These are phyloP conservation scores for Phytophthora nicotianae DNA, from an alignment of 352 stramenopile genomes.

Conservation along the genomic window DNA sequence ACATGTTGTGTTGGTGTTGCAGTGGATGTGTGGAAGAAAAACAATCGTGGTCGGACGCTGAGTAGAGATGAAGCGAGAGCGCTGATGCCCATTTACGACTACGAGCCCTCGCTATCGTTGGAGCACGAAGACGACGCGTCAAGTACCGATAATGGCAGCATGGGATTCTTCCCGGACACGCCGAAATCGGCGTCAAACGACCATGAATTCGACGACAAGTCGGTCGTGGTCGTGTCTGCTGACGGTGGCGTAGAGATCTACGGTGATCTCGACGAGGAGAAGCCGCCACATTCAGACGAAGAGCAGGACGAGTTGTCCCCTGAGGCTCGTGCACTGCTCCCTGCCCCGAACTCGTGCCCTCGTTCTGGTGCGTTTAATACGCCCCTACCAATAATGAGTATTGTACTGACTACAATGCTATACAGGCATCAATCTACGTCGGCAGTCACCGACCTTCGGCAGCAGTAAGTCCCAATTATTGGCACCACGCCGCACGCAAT, in stretches of 20 bases:
- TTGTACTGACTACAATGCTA: slow-evolving; percentile 5
- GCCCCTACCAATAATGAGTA: too few relatives aligned
- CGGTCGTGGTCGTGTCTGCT: slow-evolving; percentile 28
- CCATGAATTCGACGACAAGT: slow-evolving; percentile 20
- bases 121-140: slow-evolving; percentile 29
- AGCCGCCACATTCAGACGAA: not conserved
- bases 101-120: slow-evolving; percentile 43
- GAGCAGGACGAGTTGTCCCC: slow-evolving; percentile 14
- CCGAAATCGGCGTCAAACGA: slow-evolving; percentile 14
- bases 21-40: slow-evolving; percentile 39
- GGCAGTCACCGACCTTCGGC: slow-evolving; percentile 32
- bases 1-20: slow-evolving; percentile 1
- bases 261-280: slow-evolving; percentile 12
- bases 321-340: slow-evolving; percentile 29
- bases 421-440: slow-evolving; percentile 35
- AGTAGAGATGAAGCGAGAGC: slow-evolving; percentile 32
- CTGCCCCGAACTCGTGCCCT: slow-evolving; percentile 40
- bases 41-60: slow-evolving; percentile 16
- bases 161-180: slow-evolving; percentile 24
- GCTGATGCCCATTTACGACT: slow-evolving; percentile 47
- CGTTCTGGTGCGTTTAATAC: slow-evolving; percentile 23
- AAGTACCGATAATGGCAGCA: slow-evolving; percentile 22
- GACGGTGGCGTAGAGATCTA: slow-evolving; percentile 31
- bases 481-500: slow-evolving; percentile 26
- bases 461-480: slow-evolving; percentile 24